Conservation (phyloP, 2,329 filamentous ascomycete species). For the Cordyceps cateniannulata region DNA sequence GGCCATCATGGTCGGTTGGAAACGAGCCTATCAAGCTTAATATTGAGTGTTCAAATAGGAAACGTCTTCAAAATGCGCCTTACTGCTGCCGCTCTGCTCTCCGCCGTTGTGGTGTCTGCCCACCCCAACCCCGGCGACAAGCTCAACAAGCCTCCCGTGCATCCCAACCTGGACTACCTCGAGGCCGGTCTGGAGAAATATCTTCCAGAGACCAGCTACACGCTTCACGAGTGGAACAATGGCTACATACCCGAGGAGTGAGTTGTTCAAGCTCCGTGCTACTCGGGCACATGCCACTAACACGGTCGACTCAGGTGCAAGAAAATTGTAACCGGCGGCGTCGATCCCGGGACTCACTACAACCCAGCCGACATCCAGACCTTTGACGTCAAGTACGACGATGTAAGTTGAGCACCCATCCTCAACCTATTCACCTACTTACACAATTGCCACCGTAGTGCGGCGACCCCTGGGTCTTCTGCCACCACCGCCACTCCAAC, state of each 20-base stretch:
- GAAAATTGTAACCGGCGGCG: conserved; percentile 5
- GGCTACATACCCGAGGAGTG: conserved; percentile 6
- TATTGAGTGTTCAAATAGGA: not conserved
- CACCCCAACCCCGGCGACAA: conserved; percentile 3
- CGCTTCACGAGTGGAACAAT: conserved; percentile 9
- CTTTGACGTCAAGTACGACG: conserved; percentile 10
- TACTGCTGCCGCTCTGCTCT: conserved; percentile 1
- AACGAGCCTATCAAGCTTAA: not conserved
- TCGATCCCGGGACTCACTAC: not conserved
- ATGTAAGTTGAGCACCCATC: not conserved
- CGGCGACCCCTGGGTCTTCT: conserved; percentile 22
- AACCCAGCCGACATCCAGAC: conserved; percentile 7
- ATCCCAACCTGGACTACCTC: conserved; percentile 6
- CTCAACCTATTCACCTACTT: not conserved
- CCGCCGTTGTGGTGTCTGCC: conserved; percentile 5
- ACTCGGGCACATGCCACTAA: not conserved
- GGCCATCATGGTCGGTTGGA: not conserved
- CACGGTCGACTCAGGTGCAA: not conserved
- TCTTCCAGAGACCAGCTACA: conserved; percentile 8
- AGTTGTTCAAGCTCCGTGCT: not conserved
- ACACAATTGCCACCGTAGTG: conserved; percentile 12
- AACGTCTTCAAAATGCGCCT: conserved; percentile 3
- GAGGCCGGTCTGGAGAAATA: conserved; percentile 3
- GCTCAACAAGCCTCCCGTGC: conserved; percentile 7
- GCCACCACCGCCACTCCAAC: conserved; percentile 19